Evolutionary conservation across 1,284 basidiomycete genomes (phyloP).

Genomic region (Fomitiporia mediterranea): DNA sequence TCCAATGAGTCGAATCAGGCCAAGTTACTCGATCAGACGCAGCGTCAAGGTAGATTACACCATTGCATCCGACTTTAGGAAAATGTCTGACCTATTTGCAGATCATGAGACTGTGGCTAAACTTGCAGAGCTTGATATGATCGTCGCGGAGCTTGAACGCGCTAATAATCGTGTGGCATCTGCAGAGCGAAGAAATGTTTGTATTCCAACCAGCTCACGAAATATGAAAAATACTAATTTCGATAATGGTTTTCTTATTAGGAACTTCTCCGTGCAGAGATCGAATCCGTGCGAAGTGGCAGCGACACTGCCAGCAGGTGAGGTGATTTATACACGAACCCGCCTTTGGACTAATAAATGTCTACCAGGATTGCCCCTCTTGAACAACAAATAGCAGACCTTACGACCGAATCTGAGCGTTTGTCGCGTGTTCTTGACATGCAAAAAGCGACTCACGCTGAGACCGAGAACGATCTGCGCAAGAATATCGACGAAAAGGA

Average conservation of each 20-base stretch:
- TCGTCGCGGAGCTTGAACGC: slow-evolving; percentile 87
- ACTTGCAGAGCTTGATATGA: slow-evolving; percentile 87
- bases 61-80: not conserved
- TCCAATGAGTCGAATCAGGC: slow-evolving; percentile 92
- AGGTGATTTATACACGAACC: not conserved
- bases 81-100: slow-evolving; percentile 30
- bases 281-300: slow-evolving; percentile 82
- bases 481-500: slow-evolving; percentile 59
- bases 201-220: slow-evolving; percentile 22
- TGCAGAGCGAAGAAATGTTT: slow-evolving; percentile 88
- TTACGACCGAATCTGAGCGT: slow-evolving; percentile 70
- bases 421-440: slow-evolving; percentile 64
- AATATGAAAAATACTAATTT: not conserved
- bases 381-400: slow-evolving; percentile 65
- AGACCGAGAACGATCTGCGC: slow-evolving; percentile 43
- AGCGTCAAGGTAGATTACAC: slow-evolving; percentile 66
- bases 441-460: slow-evolving; percentile 56
- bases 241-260: slow-evolving; percentile 30
- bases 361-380: slow-evolving; percentile 59
- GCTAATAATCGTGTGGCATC: slow-evolving; percentile 89
- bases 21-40: slow-evolving; percentile 82
- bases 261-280: slow-evolving; percentile 91
- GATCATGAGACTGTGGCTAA: slow-evolving; percentile 89
- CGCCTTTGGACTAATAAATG: slow-evolving; percentile 2
- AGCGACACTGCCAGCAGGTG: slow-evolving; percentile 73